These are phyloP conservation scores for Leccinum longicurvipes DNA, from an alignment of 768 basidiomycete genomes.

Conservation along the genomic window DNA sequence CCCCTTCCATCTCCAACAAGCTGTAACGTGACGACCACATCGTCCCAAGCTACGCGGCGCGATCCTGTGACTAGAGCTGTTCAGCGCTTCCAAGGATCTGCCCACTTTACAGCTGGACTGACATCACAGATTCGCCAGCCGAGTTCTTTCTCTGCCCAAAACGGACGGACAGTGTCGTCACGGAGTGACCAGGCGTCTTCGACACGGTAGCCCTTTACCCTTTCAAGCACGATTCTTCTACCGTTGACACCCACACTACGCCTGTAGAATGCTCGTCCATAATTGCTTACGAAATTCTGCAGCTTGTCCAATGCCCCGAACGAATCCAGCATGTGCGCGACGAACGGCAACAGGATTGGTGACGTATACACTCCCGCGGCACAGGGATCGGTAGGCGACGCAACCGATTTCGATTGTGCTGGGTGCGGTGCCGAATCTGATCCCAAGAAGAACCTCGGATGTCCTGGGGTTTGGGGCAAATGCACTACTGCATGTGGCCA, in stretches of 20 bases:
- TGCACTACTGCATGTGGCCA: background rate
- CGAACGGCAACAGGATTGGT: constrained; percentile 84
- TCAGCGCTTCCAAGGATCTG: background rate
- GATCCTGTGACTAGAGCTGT: constrained; percentile 3
- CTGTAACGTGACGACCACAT: too few relatives aligned
- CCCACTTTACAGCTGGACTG: constrained; percentile 1
- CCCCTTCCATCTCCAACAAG: background rate
- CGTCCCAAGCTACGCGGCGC: background rate
- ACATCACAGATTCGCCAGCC: constrained; percentile 58
- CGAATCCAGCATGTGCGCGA: constrained; percentile 83
- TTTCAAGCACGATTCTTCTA: constrained; percentile 42
- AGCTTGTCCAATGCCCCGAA: constrained; percentile 84
- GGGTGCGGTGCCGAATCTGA: constrained; percentile 97
- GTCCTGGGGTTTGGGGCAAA: constrained; percentile 44
- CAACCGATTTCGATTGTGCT: constrained; percentile 59
- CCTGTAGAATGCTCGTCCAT: constrained; percentile 82
- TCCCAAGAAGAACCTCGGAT: constrained; percentile 95
- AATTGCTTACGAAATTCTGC: constrained; percentile 70
- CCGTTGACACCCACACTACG: constrained; percentile 30
- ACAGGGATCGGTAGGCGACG: constrained; percentile 69
- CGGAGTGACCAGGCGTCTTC: constrained; percentile 44
- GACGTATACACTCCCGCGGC: constrained; percentile 97
- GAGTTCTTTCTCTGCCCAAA: constrained; percentile 82
- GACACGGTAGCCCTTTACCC: constrained; percentile 37
- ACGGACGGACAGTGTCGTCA: constrained; percentile 66